Conservation (phyloP, 441 rosid species). For the Kokia cookei region DNA sequence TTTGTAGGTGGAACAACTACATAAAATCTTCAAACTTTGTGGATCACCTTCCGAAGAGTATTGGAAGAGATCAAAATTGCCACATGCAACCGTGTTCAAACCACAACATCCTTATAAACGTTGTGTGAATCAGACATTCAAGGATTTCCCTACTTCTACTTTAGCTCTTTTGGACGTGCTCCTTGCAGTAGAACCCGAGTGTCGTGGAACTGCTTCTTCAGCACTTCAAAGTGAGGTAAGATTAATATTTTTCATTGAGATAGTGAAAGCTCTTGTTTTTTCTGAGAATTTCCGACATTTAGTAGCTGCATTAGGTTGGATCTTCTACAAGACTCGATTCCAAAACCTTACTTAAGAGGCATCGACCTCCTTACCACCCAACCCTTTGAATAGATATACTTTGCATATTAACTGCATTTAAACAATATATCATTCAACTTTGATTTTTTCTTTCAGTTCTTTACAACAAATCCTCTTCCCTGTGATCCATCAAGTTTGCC, state of each 20-base stretch:
- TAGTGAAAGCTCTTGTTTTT: conserved; percentile 27
- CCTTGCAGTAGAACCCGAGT: conserved; percentile 66
- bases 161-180: conserved; percentile 62
- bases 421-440: background rate
- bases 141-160: conserved; percentile 68
- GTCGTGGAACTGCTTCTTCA: conserved; percentile 58
- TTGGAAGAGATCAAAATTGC: conserved; percentile 80
- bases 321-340: too few relatives aligned
- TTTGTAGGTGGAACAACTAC: conserved; percentile 68
- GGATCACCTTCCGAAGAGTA: conserved; percentile 93
- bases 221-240: conserved; percentile 74
- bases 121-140: conserved; percentile 61
- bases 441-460: conserved; percentile 41
- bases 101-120: conserved; percentile 87
- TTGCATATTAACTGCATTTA: too few relatives aligned
- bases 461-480: conserved; percentile 65
- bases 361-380: too few relatives aligned
- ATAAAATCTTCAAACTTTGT: conserved; percentile 91
- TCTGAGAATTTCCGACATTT: too few relatives aligned
- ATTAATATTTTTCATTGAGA: background rate
- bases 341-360: too few relatives aligned
- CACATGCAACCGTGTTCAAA: conserved; percentile 77
- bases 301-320: too few relatives aligned
- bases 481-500: conserved; percentile 79
- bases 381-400: too few relatives aligned